Conservation (phyloP, 805 yeast species). For the Blastobotrys terrestris region DNA sequence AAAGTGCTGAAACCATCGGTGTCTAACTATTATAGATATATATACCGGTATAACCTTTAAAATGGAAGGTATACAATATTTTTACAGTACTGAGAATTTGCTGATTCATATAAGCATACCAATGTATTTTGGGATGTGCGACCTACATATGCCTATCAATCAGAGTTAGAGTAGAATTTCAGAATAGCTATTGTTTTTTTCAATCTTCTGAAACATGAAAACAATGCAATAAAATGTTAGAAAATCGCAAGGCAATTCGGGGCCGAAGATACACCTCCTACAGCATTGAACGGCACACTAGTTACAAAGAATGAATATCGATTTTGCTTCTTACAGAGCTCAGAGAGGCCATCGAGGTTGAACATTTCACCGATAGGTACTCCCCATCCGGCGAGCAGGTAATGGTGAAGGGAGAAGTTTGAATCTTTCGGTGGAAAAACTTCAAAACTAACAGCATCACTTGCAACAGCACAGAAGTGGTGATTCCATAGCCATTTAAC, state of each 20-base stretch:
- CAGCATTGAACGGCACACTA: constrained; percentile 31
- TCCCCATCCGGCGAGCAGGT: constrained; percentile 31
- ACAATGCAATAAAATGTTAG: constrained; percentile 10
- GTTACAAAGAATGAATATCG: constrained; percentile 30
- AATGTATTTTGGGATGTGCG: too few relatives aligned
- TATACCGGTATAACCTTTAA: too few relatives aligned
- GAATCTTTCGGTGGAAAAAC: constrained; percentile 19
- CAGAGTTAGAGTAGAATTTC: too few relatives aligned
- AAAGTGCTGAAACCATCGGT: too few relatives aligned
- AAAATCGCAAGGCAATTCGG: constrained; percentile 43
- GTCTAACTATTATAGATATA: too few relatives aligned
- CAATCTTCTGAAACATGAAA: too few relatives aligned
- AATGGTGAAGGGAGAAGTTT: constrained; percentile 10
- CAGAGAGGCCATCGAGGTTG: constrained; percentile 28
- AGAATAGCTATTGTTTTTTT: too few relatives aligned
- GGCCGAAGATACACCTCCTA: constrained; percentile 33
- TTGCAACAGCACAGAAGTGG: constrained; percentile 27
- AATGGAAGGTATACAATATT: too few relatives aligned
- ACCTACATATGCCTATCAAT: too few relatives aligned
- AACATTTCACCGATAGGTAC: constrained; percentile 32
- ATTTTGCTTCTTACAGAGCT: constrained; percentile 23
- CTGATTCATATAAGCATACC: too few relatives aligned
- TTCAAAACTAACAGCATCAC: constrained; percentile 27
- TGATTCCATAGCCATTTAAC: constrained; percentile 25
- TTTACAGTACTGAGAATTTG: too few relatives aligned